Percentiles rank a stretch among this genome's conserved stretches.
Conservation (phyloP, 495 filamentous ascomycete species). For the Lasiosphaeris hirsuta region DNA sequence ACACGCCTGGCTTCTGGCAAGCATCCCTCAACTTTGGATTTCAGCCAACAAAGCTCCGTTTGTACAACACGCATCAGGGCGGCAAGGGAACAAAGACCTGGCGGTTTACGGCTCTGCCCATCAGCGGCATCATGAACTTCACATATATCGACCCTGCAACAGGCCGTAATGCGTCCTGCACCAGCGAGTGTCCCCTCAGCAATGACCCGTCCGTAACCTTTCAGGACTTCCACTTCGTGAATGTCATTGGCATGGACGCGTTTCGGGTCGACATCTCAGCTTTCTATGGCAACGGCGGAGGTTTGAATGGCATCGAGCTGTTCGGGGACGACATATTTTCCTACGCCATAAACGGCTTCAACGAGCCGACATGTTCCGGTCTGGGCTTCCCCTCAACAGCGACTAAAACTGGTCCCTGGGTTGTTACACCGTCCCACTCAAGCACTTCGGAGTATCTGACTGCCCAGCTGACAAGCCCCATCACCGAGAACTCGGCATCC, state of each 20-base stretch:
- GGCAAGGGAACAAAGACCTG: slow-evolving; percentile 85
- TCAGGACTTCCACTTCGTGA: slow-evolving; percentile 91
- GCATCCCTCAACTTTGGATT: slow-evolving; percentile 81
- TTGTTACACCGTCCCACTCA: slow-evolving; percentile 51
- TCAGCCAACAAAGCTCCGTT: slow-evolving; percentile 75
- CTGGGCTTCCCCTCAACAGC: slow-evolving; percentile 61
- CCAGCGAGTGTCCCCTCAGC: slow-evolving; percentile 75
- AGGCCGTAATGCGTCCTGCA: slow-evolving; percentile 63
- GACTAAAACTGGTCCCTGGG: slow-evolving; percentile 71
- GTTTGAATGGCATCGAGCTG: slow-evolving; percentile 85
- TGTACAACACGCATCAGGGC: slow-evolving; percentile 86
- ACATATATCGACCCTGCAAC: slow-evolving; percentile 78
- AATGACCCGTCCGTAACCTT: slow-evolving; percentile 57
- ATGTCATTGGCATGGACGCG: slow-evolving; percentile 80
- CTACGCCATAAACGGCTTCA: slow-evolving; percentile 82
- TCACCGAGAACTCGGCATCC: slow-evolving; percentile 54
- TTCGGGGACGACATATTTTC: slow-evolving; percentile 81
- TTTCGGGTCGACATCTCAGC: slow-evolving; percentile 80
- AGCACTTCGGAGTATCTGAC: slow-evolving; percentile 75
- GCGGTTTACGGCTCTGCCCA: slow-evolving; percentile 74
- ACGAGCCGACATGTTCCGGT: slow-evolving; percentile 78
- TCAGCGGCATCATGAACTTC: slow-evolving; percentile 94
- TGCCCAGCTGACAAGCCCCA: slow-evolving; percentile 52
- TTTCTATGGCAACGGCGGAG: slow-evolving; percentile 84
- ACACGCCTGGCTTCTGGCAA: slow-evolving; percentile 76